Percentiles rank a stretch among this genome's conserved stretches.
phyloP scores from a whole-genome alignment of 139 green algal species.

The Chara braunii region DNA sequence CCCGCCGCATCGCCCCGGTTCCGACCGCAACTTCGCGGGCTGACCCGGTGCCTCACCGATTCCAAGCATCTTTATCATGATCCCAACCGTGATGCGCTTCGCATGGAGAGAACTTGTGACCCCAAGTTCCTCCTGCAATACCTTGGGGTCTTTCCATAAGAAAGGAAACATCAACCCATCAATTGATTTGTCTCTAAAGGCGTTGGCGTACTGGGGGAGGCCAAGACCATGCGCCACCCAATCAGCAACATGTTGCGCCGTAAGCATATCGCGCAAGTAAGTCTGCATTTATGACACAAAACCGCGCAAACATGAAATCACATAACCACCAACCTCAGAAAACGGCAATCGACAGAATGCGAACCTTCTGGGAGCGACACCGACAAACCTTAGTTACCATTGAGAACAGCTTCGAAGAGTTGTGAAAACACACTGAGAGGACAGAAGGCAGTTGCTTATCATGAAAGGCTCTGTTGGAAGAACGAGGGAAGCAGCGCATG shows the following conservation, averaged over 20 bases:
- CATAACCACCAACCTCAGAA: no score
- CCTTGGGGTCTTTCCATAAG: conserved; percentile 21
- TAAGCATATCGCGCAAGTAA: conserved; percentile 30
- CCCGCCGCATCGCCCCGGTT: not conserved
- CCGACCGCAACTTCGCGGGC: not conserved
- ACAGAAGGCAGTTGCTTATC: no score
- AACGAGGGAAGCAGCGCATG: no score
- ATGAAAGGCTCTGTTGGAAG: no score
- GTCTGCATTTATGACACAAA: conserved; percentile 17
- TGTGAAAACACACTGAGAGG: no score
- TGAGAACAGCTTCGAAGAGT: no score
- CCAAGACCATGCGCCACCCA: conserved; percentile 34
- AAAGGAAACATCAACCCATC: conserved; percentile 28
- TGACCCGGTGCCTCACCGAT: conserved; percentile 18
- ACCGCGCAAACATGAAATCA: no score
- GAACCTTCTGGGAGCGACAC: no score
- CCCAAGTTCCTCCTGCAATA: conserved; percentile 15
- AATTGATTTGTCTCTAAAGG: conserved; percentile 29
- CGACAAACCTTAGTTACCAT: no score
- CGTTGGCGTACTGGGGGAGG: conserved; percentile 33
- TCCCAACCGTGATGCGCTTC: conserved; percentile 7
- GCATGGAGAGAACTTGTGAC: conserved; percentile 28
- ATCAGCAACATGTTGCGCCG: conserved; percentile 26
- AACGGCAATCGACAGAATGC: no score
- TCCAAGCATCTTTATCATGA: conserved; percentile 33